Base-by-base conservation (phyloP, 345 rosid genomes). In the Tarenaya hassleriana region DNA sequence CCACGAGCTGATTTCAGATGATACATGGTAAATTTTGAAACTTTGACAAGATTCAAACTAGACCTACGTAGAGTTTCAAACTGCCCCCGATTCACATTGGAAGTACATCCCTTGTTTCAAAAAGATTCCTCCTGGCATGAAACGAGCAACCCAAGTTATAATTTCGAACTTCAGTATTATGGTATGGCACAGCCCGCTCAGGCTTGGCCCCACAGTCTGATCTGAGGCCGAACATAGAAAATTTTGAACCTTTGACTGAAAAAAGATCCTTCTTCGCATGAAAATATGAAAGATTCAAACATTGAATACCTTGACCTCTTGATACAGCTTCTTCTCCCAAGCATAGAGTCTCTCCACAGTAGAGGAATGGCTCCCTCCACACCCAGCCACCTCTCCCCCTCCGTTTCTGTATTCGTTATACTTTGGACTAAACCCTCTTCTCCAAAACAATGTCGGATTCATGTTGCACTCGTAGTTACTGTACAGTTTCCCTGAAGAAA, bases 311-410 rank as follows among this genome's bases (percentile, higher is more conserved):
- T 91, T 87, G 58, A 87, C 98, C 50, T 91, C 98, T 60, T 73
- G 77, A 73, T 62, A 87, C 12, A 91, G 79, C 58, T 87, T 91
- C 81, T 87, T 87, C 80, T 87, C 98, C 98, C 98, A 91, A 42
- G 96, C 95, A 65, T 77, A 87, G 7, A 91, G 64, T 50, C 90
- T 82, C 59, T 87, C 98, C 10, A 86, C 77, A 5, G 96, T 87
- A 9, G 90, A 91, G 29, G 82, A 83, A 52, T 91, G 98, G 69
- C 95, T 69, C 46, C 67, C 67, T 37, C 56, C 67, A 42, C 57
- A 61, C 48, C 68, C 41, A 11, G 56, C 55, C 11, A 63, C 68
- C 15, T 27, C 50, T 16, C 61, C 66, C 16, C 65, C 70, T 33
- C 66, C 20, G 29, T 73, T 75, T 45, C 77, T 71, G 53, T 55